Conservation (phyloP, 441 rosid species). For the Populus hybrid region DNA sequence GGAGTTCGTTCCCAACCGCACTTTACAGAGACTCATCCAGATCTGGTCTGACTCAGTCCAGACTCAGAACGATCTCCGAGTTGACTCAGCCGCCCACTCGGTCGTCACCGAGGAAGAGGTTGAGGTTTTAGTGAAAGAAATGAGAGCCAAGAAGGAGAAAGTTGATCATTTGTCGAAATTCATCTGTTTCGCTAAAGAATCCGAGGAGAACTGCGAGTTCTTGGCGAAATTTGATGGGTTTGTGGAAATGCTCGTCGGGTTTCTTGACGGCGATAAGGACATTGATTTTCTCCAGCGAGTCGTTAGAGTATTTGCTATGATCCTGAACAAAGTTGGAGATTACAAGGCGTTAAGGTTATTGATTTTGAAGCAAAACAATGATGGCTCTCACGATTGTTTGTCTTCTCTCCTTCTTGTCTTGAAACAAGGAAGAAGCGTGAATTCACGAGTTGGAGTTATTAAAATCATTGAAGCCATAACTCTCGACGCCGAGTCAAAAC, state of each 20-base stretch:
- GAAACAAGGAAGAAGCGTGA: slow-evolving; percentile 29
- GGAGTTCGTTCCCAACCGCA: slow-evolving; percentile 75
- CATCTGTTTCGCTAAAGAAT: slow-evolving; percentile 42
- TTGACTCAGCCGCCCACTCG: slow-evolving; percentile 14
- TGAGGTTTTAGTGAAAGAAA: slow-evolving; percentile 22
- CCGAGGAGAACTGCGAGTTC: slow-evolving; percentile 50
- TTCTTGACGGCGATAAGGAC: slow-evolving; percentile 28
- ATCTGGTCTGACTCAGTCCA: slow-evolving; percentile 62
- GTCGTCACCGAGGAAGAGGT: slow-evolving; percentile 40
- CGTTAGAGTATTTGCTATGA: slow-evolving; percentile 40
- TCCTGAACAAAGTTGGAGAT: slow-evolving; percentile 33
- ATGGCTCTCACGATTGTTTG: slow-evolving; percentile 27
- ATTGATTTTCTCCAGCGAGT: slow-evolving; percentile 33
- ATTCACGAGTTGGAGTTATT: slow-evolving; percentile 47
- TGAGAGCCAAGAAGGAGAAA: slow-evolving; percentile 16
- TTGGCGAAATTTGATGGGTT: slow-evolving; percentile 47
- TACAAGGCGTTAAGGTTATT: slow-evolving; percentile 34
- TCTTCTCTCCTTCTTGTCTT: slow-evolving; percentile 43
- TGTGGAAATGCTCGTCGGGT: slow-evolving; percentile 43
- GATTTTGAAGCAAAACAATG: slow-evolving; percentile 26
- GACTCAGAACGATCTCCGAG: slow-evolving; percentile 15
- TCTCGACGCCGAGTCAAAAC: slow-evolving; percentile 43
- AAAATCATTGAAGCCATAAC: slow-evolving; percentile 54
- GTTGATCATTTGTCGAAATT: slow-evolving; percentile 31
- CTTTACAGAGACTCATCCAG: slow-evolving; percentile 71